Evolutionary conservation across 1,139 yeast species (phyloP).

Genomic region (Arxiozyma bovina): DNA sequence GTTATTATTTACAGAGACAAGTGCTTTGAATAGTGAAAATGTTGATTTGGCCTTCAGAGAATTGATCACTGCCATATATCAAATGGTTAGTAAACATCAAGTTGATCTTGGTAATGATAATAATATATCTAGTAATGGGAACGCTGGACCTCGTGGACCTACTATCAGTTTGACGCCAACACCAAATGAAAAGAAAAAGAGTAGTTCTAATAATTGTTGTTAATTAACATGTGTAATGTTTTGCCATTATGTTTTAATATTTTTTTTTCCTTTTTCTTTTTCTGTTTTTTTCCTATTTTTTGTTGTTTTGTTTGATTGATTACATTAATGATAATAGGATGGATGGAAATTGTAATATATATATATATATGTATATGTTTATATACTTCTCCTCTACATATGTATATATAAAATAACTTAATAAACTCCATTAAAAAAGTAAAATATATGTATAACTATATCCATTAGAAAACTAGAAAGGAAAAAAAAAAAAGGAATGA

Average conservation of each 20-base stretch:
- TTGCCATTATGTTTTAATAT: background rate
- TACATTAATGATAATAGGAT: background rate
- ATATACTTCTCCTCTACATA: too few relatives aligned
- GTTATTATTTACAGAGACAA: constrained; percentile 90
- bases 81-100: constrained; percentile 80
- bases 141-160: constrained; percentile 52
- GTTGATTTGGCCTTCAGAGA: constrained; percentile 93
- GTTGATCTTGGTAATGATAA: constrained; percentile 61
- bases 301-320: background rate
- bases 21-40: constrained; percentile 89
- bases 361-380: too few relatives aligned
- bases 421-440: too few relatives aligned
- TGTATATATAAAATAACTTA: too few relatives aligned
- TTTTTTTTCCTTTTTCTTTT: background rate
- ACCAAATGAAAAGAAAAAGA: constrained; percentile 67
- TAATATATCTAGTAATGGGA: constrained; percentile 17
- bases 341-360: background rate
- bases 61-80: constrained; percentile 83
- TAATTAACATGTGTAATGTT: constrained; percentile 20
- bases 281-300: background rate
- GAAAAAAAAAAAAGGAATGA: too few relatives aligned
- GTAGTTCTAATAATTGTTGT: constrained; percentile 60
- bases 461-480: too few relatives aligned
- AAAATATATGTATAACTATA: too few relatives aligned
- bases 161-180: constrained; percentile 91